Conservation (phyloP, 148 eudicot species). For the Rhododendron vialii region DNA sequence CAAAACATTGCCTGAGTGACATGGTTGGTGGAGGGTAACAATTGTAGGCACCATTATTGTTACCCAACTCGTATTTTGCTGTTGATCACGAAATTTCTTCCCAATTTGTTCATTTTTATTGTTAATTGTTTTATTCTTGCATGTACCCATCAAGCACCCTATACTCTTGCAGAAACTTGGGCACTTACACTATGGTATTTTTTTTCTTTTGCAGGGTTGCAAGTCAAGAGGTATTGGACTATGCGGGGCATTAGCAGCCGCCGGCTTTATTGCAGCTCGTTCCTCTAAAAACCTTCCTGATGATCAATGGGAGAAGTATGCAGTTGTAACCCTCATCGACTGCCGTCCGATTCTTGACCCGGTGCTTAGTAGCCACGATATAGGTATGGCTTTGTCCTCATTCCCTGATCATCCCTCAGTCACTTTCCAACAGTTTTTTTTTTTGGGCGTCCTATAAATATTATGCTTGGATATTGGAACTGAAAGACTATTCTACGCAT, state of each 20-base stretch:
- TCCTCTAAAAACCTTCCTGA: conserved; percentile 48
- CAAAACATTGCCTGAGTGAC: not conserved
- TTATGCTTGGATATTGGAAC: not conserved
- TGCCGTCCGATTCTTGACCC: conserved; percentile 84
- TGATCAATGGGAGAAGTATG: conserved; percentile 78
- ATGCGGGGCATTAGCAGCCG: conserved; percentile 70
- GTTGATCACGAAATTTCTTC: not conserved
- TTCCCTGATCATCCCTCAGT: not conserved
- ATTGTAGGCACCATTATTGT: not conserved
- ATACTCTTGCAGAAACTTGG: not conserved
- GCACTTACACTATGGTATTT: not conserved
- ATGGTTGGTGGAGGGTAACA: conserved; percentile 7
- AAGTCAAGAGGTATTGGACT: conserved; percentile 58
- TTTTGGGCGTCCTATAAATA: not conserved
- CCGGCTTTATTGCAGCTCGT: conserved; percentile 72
- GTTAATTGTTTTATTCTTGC: not conserved
- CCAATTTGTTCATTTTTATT: not conserved
- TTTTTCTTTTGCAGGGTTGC: conserved; percentile 57
- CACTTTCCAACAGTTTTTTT: not conserved
- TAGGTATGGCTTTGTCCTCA: conserved; percentile 39
- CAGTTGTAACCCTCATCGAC: conserved; percentile 65
- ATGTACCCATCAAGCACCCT: not conserved
- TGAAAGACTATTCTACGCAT: not conserved
- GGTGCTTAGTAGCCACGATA: conserved; percentile 49
- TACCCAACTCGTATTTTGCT: not conserved